Evolutionary conservation across 2,329 filamentous ascomycete genomes (phyloP).

Genomic region (Aspergillus hiratsukae): DNA sequence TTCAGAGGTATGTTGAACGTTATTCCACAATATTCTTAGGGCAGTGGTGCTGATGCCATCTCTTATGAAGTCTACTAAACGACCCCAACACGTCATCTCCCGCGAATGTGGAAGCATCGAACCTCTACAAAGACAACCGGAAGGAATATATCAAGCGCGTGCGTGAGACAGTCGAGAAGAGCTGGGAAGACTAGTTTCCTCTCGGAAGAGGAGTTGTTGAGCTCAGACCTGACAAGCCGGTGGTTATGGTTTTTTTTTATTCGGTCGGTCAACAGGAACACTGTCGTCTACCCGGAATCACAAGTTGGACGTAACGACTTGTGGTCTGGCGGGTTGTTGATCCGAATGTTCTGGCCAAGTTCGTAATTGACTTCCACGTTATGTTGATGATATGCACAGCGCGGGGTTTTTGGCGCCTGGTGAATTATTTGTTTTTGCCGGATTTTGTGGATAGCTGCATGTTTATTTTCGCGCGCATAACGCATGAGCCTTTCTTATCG

Average conservation of each 20-base stretch:
- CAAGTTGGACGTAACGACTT: neutral
- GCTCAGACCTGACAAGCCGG: neutral
- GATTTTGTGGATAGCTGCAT: slow-evolving; percentile 21
- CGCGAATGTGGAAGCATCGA: slow-evolving; percentile 95
- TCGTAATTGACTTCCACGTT: slow-evolving; percentile 9
- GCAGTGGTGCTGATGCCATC: neutral
- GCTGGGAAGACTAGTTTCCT: slow-evolving; percentile 77
- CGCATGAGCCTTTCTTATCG: slow-evolving; percentile 9
- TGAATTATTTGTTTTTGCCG: slow-evolving; percentile 19
- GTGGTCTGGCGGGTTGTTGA: slow-evolving; percentile 7
- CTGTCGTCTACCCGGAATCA: neutral
- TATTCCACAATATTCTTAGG: neutral
- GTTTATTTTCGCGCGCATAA: slow-evolving; percentile 15
- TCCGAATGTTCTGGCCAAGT: slow-evolving; percentile 10
- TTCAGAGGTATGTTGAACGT: slow-evolving; percentile 68
- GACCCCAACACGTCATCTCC: slow-evolving; percentile 98
- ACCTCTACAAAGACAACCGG: slow-evolving; percentile 96
- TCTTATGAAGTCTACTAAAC: slow-evolving; percentile 69
- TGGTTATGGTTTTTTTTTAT: neutral
- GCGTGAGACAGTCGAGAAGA: slow-evolving; percentile 96
- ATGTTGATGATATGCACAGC: slow-evolving; percentile 37
- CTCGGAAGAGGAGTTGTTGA: neutral
- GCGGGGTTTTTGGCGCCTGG: slow-evolving; percentile 40
- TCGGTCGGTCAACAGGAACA: neutral
- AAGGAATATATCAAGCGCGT: slow-evolving; percentile 96